Conservation (phyloP, 108 stramenopile species). For the Skeletonema tropicum region DNA sequence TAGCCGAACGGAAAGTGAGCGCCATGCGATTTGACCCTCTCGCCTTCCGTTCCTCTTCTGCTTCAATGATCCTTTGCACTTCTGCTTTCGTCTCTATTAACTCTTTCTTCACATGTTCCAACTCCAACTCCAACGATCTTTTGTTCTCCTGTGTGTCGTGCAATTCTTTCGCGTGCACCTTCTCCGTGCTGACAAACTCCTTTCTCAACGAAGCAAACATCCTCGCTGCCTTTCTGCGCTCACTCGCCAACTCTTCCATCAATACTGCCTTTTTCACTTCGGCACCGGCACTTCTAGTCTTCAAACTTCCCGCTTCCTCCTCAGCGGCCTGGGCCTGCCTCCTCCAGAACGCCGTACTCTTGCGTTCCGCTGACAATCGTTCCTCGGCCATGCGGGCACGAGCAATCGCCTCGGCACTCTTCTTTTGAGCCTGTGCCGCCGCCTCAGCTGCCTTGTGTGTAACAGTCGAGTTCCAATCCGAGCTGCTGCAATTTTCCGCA, state of each 20-base stretch:
- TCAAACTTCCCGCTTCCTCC: slow-evolving; percentile 76
- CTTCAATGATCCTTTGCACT: slow-evolving; percentile 36
- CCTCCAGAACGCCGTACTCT: slow-evolving; percentile 67
- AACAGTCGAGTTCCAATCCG: slow-evolving; percentile 88
- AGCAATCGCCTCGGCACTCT: slow-evolving; percentile 84
- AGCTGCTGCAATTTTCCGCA: slow-evolving; percentile 79
- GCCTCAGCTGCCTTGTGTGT: slow-evolving; percentile 93
- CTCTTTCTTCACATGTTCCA: slow-evolving; percentile 39
- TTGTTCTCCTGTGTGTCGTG: slow-evolving; percentile 41
- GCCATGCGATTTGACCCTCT: slow-evolving; percentile 31
- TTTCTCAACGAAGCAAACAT: slow-evolving; percentile 48
- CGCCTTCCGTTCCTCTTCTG: slow-evolving; percentile 22
- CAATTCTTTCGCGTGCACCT: slow-evolving; percentile 43
- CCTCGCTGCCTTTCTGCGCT: slow-evolving; percentile 49
- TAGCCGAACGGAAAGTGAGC: slow-evolving; percentile 17
- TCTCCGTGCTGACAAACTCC: slow-evolving; percentile 40
- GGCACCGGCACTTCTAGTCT: slow-evolving; percentile 82
- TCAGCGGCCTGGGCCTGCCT: slow-evolving; percentile 78
- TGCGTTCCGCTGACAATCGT: slow-evolving; percentile 62
- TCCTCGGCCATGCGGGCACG: slow-evolving; percentile 84
- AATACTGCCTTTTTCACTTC: slow-evolving; percentile 78
- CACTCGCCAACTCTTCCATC: slow-evolving; percentile 65
- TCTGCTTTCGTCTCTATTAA: slow-evolving; percentile 26
- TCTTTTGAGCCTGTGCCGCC: slow-evolving; percentile 86
- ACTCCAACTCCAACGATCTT: slow-evolving; percentile 59